Evolutionary conservation across 1,284 basidiomycete species (phyloP), one percentile per base, ranked within the genome.

Genomic region (Pascua guehoae): DNA sequence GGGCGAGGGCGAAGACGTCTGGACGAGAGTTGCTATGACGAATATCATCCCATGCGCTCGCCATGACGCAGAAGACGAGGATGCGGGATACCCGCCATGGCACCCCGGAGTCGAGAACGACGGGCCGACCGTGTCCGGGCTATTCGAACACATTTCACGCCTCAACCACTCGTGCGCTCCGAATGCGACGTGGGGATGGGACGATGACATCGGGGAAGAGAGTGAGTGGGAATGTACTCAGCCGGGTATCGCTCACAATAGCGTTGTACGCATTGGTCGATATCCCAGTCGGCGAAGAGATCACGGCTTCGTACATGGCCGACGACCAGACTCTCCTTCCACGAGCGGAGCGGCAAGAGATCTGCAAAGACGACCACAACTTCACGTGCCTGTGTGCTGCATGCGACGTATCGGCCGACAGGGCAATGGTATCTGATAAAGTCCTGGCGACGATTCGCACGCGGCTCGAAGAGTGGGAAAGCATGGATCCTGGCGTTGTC

Each of bases 151-250:
- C 8, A 62, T 65, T 15, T 58, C 54, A 14, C 46, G 62, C 39
- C 58, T 68, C 15, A 66, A 68, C 45, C 68, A 68, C 51, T 61
- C 57, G 12, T 70, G 66, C 36, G 16, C 42, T 1, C 66, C 66
- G 2, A 70, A 70, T 32, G 54, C 62, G 2, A 56, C 52, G 8
- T 70, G 68, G 68, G 53, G 32, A 12, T 70, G 66, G 66, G 53
- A 63, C 43, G 36, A 38, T 12, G 24, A 45, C 1, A 41, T 45
- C 37, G 36, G 46, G n/a, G 32, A 44, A 47, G 18, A 60, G 12
- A 43, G 62, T 63, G 40, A 51, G 62, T 62, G 11, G 18, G 15
- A 41, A 7, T 16, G 40, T 32, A 15, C 17, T 16, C 17, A 11
- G 40, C 16, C 12, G 12, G 8, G 24, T 32, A 32, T 12, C 37